Base-by-base conservation (phyloP, 2,329 filamentous ascomycete species). In the Hymenoscyphus salicellus region DNA sequence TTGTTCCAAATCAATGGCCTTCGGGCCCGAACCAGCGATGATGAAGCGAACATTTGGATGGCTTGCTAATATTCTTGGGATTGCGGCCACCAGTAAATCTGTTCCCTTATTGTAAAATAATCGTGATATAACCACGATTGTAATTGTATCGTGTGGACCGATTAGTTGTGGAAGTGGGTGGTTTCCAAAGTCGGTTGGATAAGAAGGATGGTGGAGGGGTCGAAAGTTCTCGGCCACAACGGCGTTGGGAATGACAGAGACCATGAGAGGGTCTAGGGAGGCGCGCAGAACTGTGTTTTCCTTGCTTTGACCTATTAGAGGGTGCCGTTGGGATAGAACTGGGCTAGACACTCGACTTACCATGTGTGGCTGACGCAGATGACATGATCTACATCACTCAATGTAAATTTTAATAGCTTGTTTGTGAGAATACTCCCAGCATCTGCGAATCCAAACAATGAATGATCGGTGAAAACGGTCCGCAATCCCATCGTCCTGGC, bases 41-140 rank as follows among this genome's bases (percentile, higher is more conserved):
- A 99, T 92, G 78, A 99, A 99, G 64, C 93, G 91, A 0, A 97
- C 95, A 75, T 98, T 96, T 0, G 92, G 90, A 75, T 99, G 91
- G 16, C 88, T 86, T 59, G 92, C 90, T 32, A 98, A 85, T 61
- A 99, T 97, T 58, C 93, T 89, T 0, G 95, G 95, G 62, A 99
- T 96, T 3, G 93, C 92, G 11, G 94, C 95, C 28, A 97, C 97
- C n/a, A 99, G 85, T 0, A 99, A 86, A 76, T 99, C 96, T 1
- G 92, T 98, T 65, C 95, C 95, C 77, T 99, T 99, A 79, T 99
- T 99, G 79, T 98, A 98, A 78, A 98, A 99, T 1, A 99, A 86
- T 23, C 95, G 92, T 8, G 93, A 97, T 67, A 99, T 96, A 23
- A 99, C 94, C 1, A 99, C 92, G 65, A 99, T 97, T 7, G 93